phyloP scores from a whole-genome alignment of 257 asterid genomes.

The Echium plantagineum region DNA sequence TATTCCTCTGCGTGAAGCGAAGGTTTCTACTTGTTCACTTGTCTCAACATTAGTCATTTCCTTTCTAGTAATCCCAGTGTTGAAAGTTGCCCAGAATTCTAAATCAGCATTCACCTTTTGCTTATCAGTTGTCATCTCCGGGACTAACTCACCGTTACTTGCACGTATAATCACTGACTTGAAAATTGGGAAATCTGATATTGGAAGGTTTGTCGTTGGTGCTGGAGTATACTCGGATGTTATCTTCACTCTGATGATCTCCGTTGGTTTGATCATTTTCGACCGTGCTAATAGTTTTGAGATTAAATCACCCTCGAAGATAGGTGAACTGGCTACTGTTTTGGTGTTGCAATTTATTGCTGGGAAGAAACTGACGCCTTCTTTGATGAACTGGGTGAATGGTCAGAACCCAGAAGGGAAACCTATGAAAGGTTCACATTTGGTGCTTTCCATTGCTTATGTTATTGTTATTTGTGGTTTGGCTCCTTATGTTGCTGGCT shows the following conservation, averaged over 20 bases:
- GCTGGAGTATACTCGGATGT: constrained; percentile 69
- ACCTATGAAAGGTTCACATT: constrained; percentile 81
- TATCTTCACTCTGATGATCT: constrained; percentile 38
- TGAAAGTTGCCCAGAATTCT: constrained; percentile 20
- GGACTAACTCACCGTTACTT: constrained; percentile 58
- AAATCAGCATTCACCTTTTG: constrained; percentile 48
- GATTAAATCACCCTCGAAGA: not conserved
- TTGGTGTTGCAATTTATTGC: constrained; percentile 30
- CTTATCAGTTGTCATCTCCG: constrained; percentile 47
- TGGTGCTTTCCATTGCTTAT: constrained; percentile 55
- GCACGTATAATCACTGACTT: constrained; percentile 66
- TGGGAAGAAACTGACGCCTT: constrained; percentile 55
- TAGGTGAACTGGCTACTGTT: too few relatives aligned
- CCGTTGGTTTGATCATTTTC: constrained; percentile 51
- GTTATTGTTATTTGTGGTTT: constrained; percentile 49
- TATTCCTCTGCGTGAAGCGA: constrained; percentile 58
- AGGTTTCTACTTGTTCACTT: constrained; percentile 60
- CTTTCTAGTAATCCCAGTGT: constrained; percentile 35
- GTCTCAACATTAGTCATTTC: constrained; percentile 55
- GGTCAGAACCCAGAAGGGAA: constrained; percentile 84
- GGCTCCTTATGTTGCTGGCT: constrained; percentile 34
- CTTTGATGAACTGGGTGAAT: constrained; percentile 80
- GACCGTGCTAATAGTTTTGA: constrained; percentile 24
- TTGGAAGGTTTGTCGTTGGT: constrained; percentile 68
- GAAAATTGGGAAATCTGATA: constrained; percentile 86